Percentiles rank a stretch among this genome's conserved stretches.
These are phyloP conservation scores for Leccinum broughii DNA, from an alignment of 768 basidiomycete genomes.

Conservation along the genomic window DNA sequence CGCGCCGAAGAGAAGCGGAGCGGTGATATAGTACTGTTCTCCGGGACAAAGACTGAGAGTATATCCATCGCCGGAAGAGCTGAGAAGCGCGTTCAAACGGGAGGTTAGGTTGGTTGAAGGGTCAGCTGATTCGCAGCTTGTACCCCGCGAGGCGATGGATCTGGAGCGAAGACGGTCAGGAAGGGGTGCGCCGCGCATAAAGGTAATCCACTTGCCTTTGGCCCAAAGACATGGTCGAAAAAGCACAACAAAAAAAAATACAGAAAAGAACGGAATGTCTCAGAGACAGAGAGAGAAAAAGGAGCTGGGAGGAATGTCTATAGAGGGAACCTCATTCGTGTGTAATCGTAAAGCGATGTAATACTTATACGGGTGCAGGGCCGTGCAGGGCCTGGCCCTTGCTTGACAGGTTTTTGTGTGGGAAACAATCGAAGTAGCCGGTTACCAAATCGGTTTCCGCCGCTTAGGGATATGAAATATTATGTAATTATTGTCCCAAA, in stretches of 20 bases:
- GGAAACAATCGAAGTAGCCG: not conserved
- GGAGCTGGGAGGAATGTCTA: not conserved
- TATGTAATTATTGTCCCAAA: not conserved
- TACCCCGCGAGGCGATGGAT: not conserved
- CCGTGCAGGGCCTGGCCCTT: not conserved
- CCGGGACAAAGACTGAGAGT: constrained; percentile 65
- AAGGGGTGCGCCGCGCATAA: not conserved
- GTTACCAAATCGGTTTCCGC: not conserved
- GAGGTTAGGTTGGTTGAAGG: constrained; percentile 63
- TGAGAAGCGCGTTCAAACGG: constrained; percentile 64
- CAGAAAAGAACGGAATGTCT: not conserved
- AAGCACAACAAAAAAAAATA: not conserved
- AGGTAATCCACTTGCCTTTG: constrained; percentile 10
- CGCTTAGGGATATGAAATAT: not conserved
- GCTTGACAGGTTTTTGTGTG: not conserved
- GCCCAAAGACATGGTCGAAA: constrained; percentile 14
- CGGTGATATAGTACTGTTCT: constrained; percentile 60
- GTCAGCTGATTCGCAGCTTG: constrained; percentile 42
- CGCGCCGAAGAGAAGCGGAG: constrained; percentile 66
- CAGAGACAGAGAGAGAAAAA: not conserved
- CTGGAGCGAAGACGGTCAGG: constrained; percentile 11
- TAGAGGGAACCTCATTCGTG: not conserved
- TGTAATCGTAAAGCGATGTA: not conserved
- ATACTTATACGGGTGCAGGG: not conserved
- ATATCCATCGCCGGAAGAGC: constrained; percentile 66